Percentiles rank a stretch among this genome's conserved stretches.
Conservation (phyloP, 345 rosid genomes). For the Brassica rapa region DNA sequence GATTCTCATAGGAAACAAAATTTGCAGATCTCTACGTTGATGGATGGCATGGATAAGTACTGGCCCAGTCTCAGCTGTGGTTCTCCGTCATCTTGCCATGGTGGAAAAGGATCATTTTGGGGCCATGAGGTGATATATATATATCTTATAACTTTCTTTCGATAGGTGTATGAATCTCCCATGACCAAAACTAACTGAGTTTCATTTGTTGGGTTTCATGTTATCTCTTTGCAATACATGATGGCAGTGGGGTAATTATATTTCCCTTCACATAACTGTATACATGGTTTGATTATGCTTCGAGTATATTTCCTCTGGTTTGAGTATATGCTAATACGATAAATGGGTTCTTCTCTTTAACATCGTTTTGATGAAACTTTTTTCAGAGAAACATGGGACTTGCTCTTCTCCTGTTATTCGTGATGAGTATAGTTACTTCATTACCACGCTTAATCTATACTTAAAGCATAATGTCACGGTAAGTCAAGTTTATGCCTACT, state of each 20-base stretch:
- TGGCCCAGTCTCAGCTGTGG: slow-evolving; percentile 83
- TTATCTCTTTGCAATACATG: slow-evolving; percentile 38
- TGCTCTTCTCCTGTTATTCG: slow-evolving; percentile 74
- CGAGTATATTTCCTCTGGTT: not conserved
- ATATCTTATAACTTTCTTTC: not conserved
- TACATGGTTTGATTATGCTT: not conserved
- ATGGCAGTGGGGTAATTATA: slow-evolving; percentile 85
- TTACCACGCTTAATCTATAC: slow-evolving; percentile 69
- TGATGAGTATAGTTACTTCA: slow-evolving; percentile 82
- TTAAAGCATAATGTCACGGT: slow-evolving; percentile 86
- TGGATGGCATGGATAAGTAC: slow-evolving; percentile 58
- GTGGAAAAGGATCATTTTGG: slow-evolving; percentile 75
- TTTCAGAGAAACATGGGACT: slow-evolving; percentile 94
- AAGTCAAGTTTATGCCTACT: slow-evolving; percentile 38
- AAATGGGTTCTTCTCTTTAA: slow-evolving; percentile 8
- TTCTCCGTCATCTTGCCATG: slow-evolving; percentile 59
- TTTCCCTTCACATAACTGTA: slow-evolving; percentile 8
- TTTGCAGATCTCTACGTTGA: slow-evolving; percentile 64
- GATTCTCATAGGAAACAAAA: slow-evolving; percentile 9
- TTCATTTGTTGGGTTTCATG: slow-evolving; percentile 45
- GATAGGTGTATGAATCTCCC: not conserved
- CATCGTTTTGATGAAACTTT: slow-evolving; percentile 3
- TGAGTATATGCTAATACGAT: not conserved
- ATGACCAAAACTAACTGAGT: slow-evolving; percentile 41
- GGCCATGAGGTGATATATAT: slow-evolving; percentile 65